phyloP scores from a whole-genome alignment of 2,329 filamentous ascomycete genomes.

The Tolypocladium amazonense region DNA sequence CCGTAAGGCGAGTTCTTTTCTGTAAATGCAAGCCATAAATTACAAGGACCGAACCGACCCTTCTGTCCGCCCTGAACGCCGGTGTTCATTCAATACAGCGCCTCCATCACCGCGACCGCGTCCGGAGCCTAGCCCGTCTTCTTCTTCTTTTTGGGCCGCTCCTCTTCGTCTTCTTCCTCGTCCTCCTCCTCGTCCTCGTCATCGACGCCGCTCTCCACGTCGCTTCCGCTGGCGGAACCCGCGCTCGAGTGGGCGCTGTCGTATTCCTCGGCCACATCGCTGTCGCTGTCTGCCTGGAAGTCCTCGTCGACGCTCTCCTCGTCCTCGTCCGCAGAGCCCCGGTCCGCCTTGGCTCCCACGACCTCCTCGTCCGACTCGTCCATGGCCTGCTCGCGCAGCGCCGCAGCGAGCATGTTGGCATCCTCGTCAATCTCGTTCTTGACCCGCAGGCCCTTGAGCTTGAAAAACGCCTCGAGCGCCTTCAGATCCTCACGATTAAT shows the following conservation, averaged over 20 bases:
- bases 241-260: slow-evolving; percentile 86
- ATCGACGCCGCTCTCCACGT: slow-evolving; percentile 38
- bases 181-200: slow-evolving; percentile 33
- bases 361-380: slow-evolving; percentile 77
- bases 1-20: not conserved
- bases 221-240: slow-evolving; percentile 55
- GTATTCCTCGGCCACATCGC: slow-evolving; percentile 91
- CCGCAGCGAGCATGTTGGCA: slow-evolving; percentile 67
- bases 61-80: not conserved
- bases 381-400: slow-evolving; percentile 74
- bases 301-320: slow-evolving; percentile 94
- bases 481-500: slow-evolving; percentile 98
- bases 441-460: slow-evolving; percentile 84
- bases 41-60: not conserved
- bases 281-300: slow-evolving; percentile 85
- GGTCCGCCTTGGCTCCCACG: slow-evolving; percentile 58
- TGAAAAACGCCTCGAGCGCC: slow-evolving; percentile 95
- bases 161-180: slow-evolving; percentile 29
- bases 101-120: not conserved
- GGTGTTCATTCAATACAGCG: not conserved
- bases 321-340: slow-evolving; percentile 91
- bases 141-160: slow-evolving; percentile 41
- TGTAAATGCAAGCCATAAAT: not conserved
- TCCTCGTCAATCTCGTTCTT: slow-evolving; percentile 99
- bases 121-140: slow-evolving; percentile 19